Percentiles rank a stretch among this genome's conserved stretches.
phyloP scores from a whole-genome alignment of 2,329 filamentous ascomycete genomes.

The Alternaria sp. region DNA sequence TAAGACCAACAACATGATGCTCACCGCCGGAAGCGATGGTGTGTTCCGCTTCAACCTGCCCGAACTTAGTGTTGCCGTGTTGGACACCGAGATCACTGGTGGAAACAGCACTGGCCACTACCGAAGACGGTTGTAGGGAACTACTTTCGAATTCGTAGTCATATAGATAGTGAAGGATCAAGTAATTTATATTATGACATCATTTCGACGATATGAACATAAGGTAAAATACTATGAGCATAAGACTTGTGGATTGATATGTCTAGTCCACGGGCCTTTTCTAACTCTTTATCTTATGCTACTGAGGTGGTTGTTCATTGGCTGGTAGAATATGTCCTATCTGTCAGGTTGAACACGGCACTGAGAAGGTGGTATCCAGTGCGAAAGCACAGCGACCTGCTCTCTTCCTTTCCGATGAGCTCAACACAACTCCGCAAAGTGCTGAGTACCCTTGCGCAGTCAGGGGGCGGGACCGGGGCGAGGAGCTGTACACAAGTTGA shows the following conservation, averaged over 20 bases:
- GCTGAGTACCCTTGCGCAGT: slow-evolving; percentile 9
- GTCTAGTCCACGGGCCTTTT: neutral
- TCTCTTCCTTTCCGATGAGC: slow-evolving; percentile 21
- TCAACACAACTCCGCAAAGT: slow-evolving; percentile 21
- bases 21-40: slow-evolving; percentile 51
- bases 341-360: slow-evolving; percentile 8
- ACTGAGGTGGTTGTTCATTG: neutral
- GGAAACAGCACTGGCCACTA: slow-evolving; percentile 1
- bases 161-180: neutral
- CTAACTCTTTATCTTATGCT: neutral
- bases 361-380: slow-evolving; percentile 18
- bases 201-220: neutral
- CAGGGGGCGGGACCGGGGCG: neutral
- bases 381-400: slow-evolving; percentile 21
- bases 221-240: neutral
- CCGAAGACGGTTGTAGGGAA: neutral
- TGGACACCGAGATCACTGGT: slow-evolving; percentile 50
- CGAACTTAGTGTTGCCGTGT: slow-evolving; percentile 62
- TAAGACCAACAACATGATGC: slow-evolving; percentile 20
- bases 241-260: neutral
- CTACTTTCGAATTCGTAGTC: neutral
- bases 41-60: slow-evolving; percentile 61
- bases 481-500: slow-evolving; percentile 24
- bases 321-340: neutral
- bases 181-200: neutral